These are phyloP conservation scores for Pinus albicaulis DNA, from an alignment of 75 land plant genomes.

Conservation along the genomic window DNA sequence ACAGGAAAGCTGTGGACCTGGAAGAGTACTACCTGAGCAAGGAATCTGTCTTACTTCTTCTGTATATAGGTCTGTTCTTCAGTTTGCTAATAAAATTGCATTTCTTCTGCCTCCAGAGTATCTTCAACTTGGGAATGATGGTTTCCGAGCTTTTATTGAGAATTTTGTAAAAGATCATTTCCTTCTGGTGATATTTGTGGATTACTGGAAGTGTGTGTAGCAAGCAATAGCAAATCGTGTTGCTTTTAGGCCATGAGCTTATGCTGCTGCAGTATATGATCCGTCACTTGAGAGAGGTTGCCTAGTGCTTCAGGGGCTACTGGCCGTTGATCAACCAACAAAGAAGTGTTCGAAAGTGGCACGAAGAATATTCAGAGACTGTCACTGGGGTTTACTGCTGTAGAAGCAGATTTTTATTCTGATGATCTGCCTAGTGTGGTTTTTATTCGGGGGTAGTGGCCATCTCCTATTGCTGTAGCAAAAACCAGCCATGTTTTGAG, in stretches of 20 bases:
- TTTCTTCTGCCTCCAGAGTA: too few relatives aligned
- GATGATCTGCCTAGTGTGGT: too few relatives aligned
- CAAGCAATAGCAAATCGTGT: constrained; percentile 95
- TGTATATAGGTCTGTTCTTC: too few relatives aligned
- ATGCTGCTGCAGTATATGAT: constrained; percentile 54
- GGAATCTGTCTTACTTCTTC: too few relatives aligned
- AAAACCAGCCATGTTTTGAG: too few relatives aligned
- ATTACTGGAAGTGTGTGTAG: constrained; percentile 90
- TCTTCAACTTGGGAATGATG: constrained; percentile 59
- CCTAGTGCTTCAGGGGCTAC: constrained; percentile 85
- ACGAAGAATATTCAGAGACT: too few relatives aligned
- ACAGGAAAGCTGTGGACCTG: too few relatives aligned
- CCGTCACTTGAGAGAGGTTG: constrained; percentile 75
- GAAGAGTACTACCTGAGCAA: too few relatives aligned
- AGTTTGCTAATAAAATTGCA: too few relatives aligned
- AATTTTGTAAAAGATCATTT: constrained; percentile 98
- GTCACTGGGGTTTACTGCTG: too few relatives aligned
- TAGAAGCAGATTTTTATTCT: constrained; percentile 4
- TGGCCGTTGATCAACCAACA: constrained; percentile 81
- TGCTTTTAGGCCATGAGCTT: constrained; percentile 85
- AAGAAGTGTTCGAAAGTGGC: constrained; percentile 47
- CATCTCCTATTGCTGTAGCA: too few relatives aligned
- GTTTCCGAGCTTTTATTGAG: constrained; percentile 84
- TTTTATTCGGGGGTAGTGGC: too few relatives aligned
- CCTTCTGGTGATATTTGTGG: constrained; percentile 91